Base-by-base conservation (phyloP, 306 rosid genomes). In the Prosopis cineraria region DNA sequence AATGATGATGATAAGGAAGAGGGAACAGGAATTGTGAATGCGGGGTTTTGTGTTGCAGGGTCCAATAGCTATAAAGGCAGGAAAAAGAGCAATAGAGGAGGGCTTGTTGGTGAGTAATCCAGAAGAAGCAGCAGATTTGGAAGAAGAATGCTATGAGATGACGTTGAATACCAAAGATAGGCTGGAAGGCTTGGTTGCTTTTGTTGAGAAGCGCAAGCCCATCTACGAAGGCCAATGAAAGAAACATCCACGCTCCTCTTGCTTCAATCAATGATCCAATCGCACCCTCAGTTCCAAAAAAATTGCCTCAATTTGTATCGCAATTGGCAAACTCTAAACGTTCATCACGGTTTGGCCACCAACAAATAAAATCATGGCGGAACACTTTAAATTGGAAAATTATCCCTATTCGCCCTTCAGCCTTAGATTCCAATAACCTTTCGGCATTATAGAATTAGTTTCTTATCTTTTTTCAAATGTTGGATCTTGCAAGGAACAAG, bases 161-260 rank as follows among this genome's bases (percentile, higher is more conserved):
- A 67, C 84, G 36, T 79, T 88, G 82, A 60, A 85, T 67, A 85
- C 96, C 19, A 76, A 73, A 78, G 96, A 90, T 73, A 84, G 91
- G 4, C 78, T 88, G 75, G 93, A 90, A 85, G 91, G 90, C 68
- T 79, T 90, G 55, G 74, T 84, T 37, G 96, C 95, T 14, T 88
- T 88, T 50, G 83, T 89, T 29, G 92, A 90, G 88, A 90, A 88
- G 84, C 84, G 95, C 10, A 85, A 88, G 79, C 91, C 95, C 10
- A 83, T 59, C 72, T 88, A 88, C 53, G 64, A 24, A 0, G 95
- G 95, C 55, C 81, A 81, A 72, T 88, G 78, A 77, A 44, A 30
- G 8, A 25, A 44, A 2, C 2, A 40, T 1, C 44, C 13, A 0
- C 1, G 0, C 48, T 44, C 13, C 33, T 9, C 31, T 2, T 9